These are phyloP conservation scores for Pelargonium myrrhifolium DNA, from an alignment of 441 rosid species.

Conservation along the genomic window DNA sequence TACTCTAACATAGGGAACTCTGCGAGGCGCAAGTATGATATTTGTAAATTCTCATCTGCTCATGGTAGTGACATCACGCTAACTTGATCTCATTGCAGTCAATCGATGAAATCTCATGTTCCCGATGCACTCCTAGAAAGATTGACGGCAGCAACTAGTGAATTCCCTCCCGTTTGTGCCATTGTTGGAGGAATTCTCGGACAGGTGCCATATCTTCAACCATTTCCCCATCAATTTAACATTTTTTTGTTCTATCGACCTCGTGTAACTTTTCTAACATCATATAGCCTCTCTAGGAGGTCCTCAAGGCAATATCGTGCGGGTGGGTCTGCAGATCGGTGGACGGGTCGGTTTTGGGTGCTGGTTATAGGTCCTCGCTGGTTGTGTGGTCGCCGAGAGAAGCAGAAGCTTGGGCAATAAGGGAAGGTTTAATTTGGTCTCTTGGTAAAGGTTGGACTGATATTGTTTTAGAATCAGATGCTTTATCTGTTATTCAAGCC, in stretches of 20 bases:
- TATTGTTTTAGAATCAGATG: too few relatives aligned
- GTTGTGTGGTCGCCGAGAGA: too few relatives aligned
- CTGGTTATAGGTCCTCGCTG: too few relatives aligned
- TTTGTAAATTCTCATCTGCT: not conserved
- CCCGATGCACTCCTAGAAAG: conserved; percentile 58
- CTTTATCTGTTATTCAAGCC: too few relatives aligned
- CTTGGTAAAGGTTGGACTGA: too few relatives aligned
- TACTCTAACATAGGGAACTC: too few relatives aligned
- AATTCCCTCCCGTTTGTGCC: conserved; percentile 82
- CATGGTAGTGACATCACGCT: not conserved
- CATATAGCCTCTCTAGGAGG: conserved; percentile 35
- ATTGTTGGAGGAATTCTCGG: conserved; percentile 77
- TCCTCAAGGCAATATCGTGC: too few relatives aligned
- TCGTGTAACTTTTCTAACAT: not conserved
- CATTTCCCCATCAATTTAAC: not conserved
- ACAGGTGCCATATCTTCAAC: conserved; percentile 40
- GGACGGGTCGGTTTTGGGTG: too few relatives aligned
- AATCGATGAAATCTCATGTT: conserved; percentile 42
- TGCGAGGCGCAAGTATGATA: conserved; percentile 51
- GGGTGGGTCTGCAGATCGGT: too few relatives aligned
- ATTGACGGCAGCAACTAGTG: conserved; percentile 36
- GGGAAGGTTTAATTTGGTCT: too few relatives aligned
- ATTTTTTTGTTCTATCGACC: too few relatives aligned
- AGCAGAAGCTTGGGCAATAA: too few relatives aligned
- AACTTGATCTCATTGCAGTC: conserved; percentile 31